Conservation (phyloP, 441 rosid genomes). For the Arabidopsis hybrid region DNA sequence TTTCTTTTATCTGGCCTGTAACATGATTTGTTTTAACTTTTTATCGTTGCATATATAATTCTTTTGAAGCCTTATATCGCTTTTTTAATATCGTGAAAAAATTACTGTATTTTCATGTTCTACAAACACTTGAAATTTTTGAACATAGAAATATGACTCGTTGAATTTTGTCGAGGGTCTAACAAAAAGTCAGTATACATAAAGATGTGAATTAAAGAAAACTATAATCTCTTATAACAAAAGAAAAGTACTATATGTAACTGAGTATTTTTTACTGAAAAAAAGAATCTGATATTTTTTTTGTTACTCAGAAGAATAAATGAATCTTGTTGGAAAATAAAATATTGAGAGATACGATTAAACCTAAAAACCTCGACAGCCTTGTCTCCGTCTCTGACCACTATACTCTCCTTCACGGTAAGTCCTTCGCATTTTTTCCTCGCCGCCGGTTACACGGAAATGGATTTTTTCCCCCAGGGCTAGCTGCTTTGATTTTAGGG, state of each 20-base stretch:
- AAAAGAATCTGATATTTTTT: no score
- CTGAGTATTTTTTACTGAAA: no score
- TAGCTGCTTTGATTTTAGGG: conserved; percentile 13
- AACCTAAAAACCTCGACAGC: background rate
- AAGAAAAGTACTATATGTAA: no score
- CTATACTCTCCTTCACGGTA: background rate
- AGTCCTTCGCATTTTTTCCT: background rate
- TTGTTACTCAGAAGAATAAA: no score
- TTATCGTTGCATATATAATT: conserved; percentile 28
- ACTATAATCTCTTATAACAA: no score
- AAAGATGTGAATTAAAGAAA: no score
- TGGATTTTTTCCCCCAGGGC: background rate
- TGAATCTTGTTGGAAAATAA: background rate
- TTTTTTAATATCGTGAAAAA: background rate
- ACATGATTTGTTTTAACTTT: conserved; percentile 25
- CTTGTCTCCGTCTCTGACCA: background rate
- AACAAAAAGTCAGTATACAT: no score
- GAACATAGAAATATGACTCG: background rate
- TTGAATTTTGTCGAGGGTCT: background rate
- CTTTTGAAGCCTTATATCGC: background rate
- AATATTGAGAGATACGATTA: background rate
- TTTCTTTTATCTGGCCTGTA: background rate
- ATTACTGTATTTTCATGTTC: background rate
- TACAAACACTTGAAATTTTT: background rate
- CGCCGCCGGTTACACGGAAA: background rate